Evolutionary conservation across 225 moss, liverwort and hornwort species (phyloP), one percentile per base, ranked within the genome.

Genomic region (Bryoerythrophyllum caledonicum): DNA sequence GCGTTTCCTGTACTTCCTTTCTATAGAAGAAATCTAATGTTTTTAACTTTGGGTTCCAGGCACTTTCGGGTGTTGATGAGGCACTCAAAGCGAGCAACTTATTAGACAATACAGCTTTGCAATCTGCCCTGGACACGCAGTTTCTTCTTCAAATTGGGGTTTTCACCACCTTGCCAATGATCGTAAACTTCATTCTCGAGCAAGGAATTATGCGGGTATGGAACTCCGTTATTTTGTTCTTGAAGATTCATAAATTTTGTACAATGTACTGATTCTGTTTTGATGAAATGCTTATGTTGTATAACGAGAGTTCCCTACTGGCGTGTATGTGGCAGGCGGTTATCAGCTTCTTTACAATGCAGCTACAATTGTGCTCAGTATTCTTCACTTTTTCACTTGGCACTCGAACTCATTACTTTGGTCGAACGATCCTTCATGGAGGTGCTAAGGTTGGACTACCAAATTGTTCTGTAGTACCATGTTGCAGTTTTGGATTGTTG

Each of bases 341-440:
- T 40, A 81, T 85, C 57, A 85, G 81, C 65, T 90, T 90, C 75
- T 74, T 81, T 21, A 90, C 90, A 15, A 90, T 90, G 88, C 90
- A 90, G 75, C 77, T 90, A 16, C 90, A 90, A 55, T 70, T 90
- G 76, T 67, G 82, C 74, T 90, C 90, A 5, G 88, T 90, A 17
- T 90, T 83, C 75, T 90, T 90, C 78, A 82, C 90, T 25, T 90
- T 90, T 62, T 90, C 90, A 28, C 81, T 90, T 55, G 90, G 90
- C 52, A 90, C 90, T 38, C 83, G 85, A 67, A 67, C 88, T 40
- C 90, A 90, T 78, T 90, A 85, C 12, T 90, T 88, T 74, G 90
- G 88, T 40, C 90, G 90, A 30, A 90, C 90, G 21, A 81, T 90
- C 63, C 85, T 90, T 11, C 90, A 90, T 78, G 90, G 90, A 67